Evolutionary conservation across 2,329 filamentous ascomycete species (phyloP), one percentile per base, ranked within the genome.

Genomic region (Colletotrichum ledebouriae): DNA sequence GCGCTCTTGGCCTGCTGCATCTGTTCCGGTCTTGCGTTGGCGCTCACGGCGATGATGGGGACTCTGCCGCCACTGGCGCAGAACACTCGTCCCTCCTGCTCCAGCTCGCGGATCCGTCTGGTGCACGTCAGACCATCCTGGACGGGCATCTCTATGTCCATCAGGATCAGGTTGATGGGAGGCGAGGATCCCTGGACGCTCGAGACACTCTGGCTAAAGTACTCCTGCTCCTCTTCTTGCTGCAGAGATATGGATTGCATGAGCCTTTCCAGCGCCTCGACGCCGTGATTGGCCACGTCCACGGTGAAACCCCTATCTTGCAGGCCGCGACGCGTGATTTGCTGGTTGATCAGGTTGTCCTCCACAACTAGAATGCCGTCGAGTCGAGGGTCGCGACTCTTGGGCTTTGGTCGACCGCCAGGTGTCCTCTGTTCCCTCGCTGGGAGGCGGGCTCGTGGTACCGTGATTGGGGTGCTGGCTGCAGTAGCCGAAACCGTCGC

Each of bases 101-200:
- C 89, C 63, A 91, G 77, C 69, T 87, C 83, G 15, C 91, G 84
- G 63, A 94, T 92, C 49, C 84, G 83, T 37, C 84, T 83, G 12
- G 89, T 90, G 74, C 90, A 91, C 1, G 88, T 87, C 64, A 91
- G 79, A 0, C 91, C 91, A 72, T 93, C 90, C 83, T 91, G 90
- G 15, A 92, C 79, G 1, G 91, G 91, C 91, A 93, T 93, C 74
- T 93, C 90, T 72, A 92, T 88, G 73, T 93, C 91, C 91, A 93
- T 93, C 20, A 93, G 81, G 17, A 93, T 87, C 4, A 92, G 81
- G 57, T 86, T 86, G 25, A 91, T 78, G 1, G 82, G 79, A 29
- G 83, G 71, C n/a, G 59, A 10, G 6, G 52, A 42, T 4, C 39
- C 39, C 17, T 53, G 60, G 4, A 34, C 9, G 29, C 29, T 56